A percentile compares a stretch with the other conserved stretches of the same genome.
phyloP scores from a whole-genome alignment of 176 grass and related monocot species.

The Aegilops sharonensis region DNA sequence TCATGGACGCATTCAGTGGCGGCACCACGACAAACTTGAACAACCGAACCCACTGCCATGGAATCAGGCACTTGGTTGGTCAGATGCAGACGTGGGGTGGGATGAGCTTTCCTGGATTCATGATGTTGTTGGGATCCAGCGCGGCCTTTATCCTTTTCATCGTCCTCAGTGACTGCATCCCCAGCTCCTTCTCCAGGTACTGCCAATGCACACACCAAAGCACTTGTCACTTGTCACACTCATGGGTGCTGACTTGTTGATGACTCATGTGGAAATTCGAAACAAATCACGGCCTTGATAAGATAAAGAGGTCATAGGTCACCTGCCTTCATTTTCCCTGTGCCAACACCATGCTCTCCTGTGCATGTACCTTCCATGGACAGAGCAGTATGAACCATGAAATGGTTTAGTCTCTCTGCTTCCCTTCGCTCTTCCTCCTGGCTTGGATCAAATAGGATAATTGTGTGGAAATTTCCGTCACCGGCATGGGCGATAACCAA shows the following conservation, averaged over 20 bases:
- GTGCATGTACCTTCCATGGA: conserved; percentile 98
- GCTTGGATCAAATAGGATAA: conserved; percentile 90
- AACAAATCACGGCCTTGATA: neutral
- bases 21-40: neutral
- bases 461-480: conserved; percentile 97
- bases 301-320: neutral
- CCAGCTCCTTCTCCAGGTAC: conserved; percentile 97
- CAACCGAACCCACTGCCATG: neutral
- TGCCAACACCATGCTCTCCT: conserved; percentile 97
- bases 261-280: neutral
- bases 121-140: conserved; percentile 91
- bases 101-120: conserved; percentile 97
- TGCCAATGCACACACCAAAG: conserved; percentile 12
- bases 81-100: conserved; percentile 89
- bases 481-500: conserved; percentile 91
- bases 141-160: conserved; percentile 95
- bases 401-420: conserved; percentile 90
- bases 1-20: neutral
- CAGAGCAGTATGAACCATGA: conserved; percentile 93
- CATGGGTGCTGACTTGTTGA: neutral
- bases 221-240: neutral
- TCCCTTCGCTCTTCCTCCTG: conserved; percentile 68
- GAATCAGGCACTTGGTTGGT: neutral
- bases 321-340: conserved; percentile 98
- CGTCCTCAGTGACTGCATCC: conserved; percentile 81